Evolutionary conservation across 176 grass and related monocot species (phyloP), one percentile per base, ranked within the genome.

Genomic region (Ananas comosus): DNA sequence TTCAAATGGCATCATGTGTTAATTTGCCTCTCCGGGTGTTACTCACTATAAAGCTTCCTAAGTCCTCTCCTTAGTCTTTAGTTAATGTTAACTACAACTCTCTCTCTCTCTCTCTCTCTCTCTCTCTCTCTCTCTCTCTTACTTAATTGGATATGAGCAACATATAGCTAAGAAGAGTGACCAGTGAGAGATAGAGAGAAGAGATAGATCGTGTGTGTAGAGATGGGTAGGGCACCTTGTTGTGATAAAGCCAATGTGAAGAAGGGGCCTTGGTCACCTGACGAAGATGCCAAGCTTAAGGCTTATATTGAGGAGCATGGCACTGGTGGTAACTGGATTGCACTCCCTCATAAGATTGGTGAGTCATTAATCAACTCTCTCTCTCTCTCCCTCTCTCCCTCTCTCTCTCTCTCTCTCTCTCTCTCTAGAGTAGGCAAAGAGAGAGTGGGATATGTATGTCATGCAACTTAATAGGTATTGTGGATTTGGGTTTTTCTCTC

Each of bases 201-300:
- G 33, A 69, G 29, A 77, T 27, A 47, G 11, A 69, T 28, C 10
- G 14, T 7, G 16, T 27, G 21, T 29, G 3, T 2, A 50, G 71
- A 14, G 47, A 96, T 99, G 95, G 95, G 95, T 68, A 88, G 95
- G 64, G 85, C 95, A 2, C 95, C 95, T 33, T 99, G 95, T 72
- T 99, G 95, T 65, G 95, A 99, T 87, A 99, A 99, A 85, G 87
- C 87, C n/a, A 99, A 51, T 48, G 94, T 93, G 72, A 99, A 99
- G 87, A 99, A 81, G 69, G 94, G 94, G 13, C 89, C 94, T 1
- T 99, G 94, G 94, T 99, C 94, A 18, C 89, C 87, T 12, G 94
- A 93, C 73, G 94, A 99, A 75, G 94, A 97, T 72, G 87, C 82
- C 67, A 90, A 79, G 90, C 90, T 99, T 56, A 93, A 88, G 80